Conservation (phyloP, 2,329 filamentous ascomycete species). For the Aspergillus thermomutatus region DNA sequence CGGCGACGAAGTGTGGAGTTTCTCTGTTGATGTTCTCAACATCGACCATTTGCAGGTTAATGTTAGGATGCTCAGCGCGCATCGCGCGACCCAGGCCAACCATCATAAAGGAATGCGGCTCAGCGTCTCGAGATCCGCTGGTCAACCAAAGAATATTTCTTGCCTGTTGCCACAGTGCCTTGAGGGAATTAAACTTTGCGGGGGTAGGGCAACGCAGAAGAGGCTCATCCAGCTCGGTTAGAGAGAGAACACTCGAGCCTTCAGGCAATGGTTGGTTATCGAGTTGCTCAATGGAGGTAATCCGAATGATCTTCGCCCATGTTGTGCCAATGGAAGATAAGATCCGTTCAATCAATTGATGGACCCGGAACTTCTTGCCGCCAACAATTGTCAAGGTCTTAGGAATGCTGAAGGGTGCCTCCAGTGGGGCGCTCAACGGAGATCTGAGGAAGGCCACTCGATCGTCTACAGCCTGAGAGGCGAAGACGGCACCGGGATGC, state of each 20-base stretch:
- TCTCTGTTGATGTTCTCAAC: background rate
- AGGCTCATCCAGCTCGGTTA: conserved; percentile 26
- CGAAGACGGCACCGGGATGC: conserved; percentile 11
- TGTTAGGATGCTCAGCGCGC: background rate
- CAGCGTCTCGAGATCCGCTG: conserved; percentile 17
- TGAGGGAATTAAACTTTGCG: conserved; percentile 20
- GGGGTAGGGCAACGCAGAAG: conserved; percentile 18
- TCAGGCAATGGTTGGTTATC: background rate
- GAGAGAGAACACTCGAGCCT: background rate
- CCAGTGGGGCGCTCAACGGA: conserved; percentile 8
- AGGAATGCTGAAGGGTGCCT: background rate
- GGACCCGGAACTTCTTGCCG: background rate
- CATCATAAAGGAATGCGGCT: conserved; percentile 11
- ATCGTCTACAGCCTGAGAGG: conserved; percentile 24
- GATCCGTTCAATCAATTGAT: background rate
- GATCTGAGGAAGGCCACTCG: conserved; percentile 10
- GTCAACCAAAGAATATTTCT: conserved; percentile 24
- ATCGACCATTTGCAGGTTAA: background rate
- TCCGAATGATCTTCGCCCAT: background rate
- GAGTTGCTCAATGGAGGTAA: background rate
- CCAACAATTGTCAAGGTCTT: background rate
- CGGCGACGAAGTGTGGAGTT: background rate
- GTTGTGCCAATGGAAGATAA: background rate
- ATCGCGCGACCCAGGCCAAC: conserved; percentile 4
- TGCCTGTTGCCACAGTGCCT: conserved; percentile 19